A percentile compares a stretch with the other conserved stretches of the same genome.
Conservation (phyloP, 768 basidiomycete species). For the Suillus decipiens region DNA sequence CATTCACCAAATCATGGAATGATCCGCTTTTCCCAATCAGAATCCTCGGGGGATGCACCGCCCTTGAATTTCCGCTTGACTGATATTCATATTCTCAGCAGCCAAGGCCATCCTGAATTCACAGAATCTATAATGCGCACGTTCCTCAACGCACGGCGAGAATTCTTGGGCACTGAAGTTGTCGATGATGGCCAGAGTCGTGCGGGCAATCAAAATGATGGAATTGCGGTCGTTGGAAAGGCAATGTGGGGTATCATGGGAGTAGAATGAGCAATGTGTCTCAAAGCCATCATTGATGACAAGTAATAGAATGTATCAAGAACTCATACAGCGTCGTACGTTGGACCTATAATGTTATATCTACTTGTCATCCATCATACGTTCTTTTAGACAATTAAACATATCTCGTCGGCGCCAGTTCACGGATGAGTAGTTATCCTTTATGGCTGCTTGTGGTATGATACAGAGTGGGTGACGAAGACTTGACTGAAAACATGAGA, state of each 20-base stretch:
- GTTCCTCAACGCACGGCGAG: conserved; percentile 55
- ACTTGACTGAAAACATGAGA: not conserved
- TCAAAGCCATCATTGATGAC: not conserved
- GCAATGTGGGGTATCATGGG: conserved; percentile 49
- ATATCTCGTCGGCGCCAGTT: conserved; percentile 16
- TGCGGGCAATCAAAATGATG: conserved; percentile 42
- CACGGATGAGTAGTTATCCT: not conserved
- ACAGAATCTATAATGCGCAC: conserved; percentile 57
- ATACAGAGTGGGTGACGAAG: not conserved
- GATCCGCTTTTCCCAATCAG: conserved; percentile 44
- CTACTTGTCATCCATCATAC: not conserved
- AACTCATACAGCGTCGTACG: not conserved
- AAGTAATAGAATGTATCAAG: not conserved
- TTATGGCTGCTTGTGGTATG: not conserved
- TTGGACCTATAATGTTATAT: not conserved
- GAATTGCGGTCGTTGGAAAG: conserved; percentile 42
- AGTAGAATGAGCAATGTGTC: conserved; percentile 21
- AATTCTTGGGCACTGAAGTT: conserved; percentile 43
- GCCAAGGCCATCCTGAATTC: conserved; percentile 95
- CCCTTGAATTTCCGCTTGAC: conserved; percentile 27
- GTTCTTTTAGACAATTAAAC: not conserved
- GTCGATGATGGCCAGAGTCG: conserved; percentile 8
- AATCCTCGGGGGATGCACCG: conserved; percentile 15
- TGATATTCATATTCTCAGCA: conserved; percentile 72
- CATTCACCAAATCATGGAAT: conserved; percentile 71